These are phyloP conservation scores for Kingdonia uniflora DNA, from an alignment of 164 flowering plant genomes.

Conservation along the genomic window DNA sequence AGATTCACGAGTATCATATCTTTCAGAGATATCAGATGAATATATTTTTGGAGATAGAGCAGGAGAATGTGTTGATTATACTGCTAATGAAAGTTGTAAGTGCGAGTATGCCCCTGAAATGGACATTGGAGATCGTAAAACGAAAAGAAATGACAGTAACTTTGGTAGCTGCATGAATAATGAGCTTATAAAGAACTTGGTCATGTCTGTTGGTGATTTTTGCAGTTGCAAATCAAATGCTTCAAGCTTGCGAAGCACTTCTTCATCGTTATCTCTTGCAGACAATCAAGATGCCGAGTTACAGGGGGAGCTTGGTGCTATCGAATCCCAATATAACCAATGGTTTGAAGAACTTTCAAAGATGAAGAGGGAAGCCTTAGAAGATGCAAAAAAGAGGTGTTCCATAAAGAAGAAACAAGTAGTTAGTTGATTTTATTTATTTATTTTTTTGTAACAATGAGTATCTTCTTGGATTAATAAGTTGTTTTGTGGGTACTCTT, in stretches of 20 bases:
- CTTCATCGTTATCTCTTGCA: constrained; percentile 16
- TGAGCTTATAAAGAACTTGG: constrained; percentile 15
- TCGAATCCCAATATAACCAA: constrained; percentile 43
- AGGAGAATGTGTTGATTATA: constrained; percentile 7
- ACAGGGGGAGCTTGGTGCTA: constrained; percentile 45
- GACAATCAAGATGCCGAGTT: constrained; percentile 37
- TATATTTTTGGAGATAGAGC: constrained; percentile 4
- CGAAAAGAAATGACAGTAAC: constrained; percentile 2
- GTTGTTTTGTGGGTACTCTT: too few relatives aligned
- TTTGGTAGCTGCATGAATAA: constrained; percentile 6
- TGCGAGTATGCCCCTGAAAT: constrained; percentile 9
- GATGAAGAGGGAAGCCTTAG: constrained; percentile 50
- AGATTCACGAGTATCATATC: constrained; percentile 19
- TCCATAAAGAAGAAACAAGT: constrained; percentile 28
- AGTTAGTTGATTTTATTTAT: too few relatives aligned
- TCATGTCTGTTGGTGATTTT: constrained; percentile 8
- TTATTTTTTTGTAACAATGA: too few relatives aligned
- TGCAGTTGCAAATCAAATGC: constrained; percentile 10
- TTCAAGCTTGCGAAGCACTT: constrained; percentile 24
- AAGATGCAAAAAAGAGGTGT: constrained; percentile 50
- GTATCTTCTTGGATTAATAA: too few relatives aligned
- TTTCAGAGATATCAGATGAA: constrained; percentile 28
- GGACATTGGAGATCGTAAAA: constrained; percentile 9
- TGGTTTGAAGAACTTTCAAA: constrained; percentile 42
- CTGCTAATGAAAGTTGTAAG: constrained; percentile 6